Base-by-base conservation (phyloP, 1,139 yeast species). In the Suhomyces guaymorum region DNA sequence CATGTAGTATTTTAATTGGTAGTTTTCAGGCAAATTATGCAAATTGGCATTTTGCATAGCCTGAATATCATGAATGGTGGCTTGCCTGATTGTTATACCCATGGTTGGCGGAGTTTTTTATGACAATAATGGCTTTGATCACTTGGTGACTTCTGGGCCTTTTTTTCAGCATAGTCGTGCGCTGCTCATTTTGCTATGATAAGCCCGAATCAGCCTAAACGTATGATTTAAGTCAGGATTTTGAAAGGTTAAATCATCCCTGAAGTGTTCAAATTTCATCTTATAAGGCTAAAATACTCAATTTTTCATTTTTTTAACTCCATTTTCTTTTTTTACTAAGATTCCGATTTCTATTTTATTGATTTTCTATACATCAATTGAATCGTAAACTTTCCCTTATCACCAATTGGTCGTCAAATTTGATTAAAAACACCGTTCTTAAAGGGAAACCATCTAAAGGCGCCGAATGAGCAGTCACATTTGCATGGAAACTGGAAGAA, bases 31-130 rank as follows among this genome's bases (percentile, higher is more conserved):
- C 47, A 92, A 70, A 54, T 92, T 92, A 48, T 85, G 87, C 58
- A 92, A 70, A 57, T 92, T 92, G 46, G 96, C 95, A 70, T 89
- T 89, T 59, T 92, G 98, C 90, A 92, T 90, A 19, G 95, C 95
- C 62, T 87, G 94, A 40, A 89, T 74, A 61, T 92, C 98, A 30
- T 76, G 73, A 26, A 88, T 79, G 21, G 88, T 84, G 17, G 98
- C 98, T 52, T 79, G 84, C 57, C 98, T 80, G 43, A 92, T 87
- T 18, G 89, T 86, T 51, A 92, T 82, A 27, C 90, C 88, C 94
- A 85, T 83, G 26, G 26, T 19, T 5, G 15, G 9, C 7, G 15
- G 22, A 26, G 11, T 24, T 13, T 12, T 24, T 7, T 18, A 9
- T 7, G 7, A 9, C 8, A 18, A 9, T 7, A 18, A 7, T 7